phyloP scores from a whole-genome alignment of 208 protist genomes.

The Crithidia acanthocephali region DNA sequence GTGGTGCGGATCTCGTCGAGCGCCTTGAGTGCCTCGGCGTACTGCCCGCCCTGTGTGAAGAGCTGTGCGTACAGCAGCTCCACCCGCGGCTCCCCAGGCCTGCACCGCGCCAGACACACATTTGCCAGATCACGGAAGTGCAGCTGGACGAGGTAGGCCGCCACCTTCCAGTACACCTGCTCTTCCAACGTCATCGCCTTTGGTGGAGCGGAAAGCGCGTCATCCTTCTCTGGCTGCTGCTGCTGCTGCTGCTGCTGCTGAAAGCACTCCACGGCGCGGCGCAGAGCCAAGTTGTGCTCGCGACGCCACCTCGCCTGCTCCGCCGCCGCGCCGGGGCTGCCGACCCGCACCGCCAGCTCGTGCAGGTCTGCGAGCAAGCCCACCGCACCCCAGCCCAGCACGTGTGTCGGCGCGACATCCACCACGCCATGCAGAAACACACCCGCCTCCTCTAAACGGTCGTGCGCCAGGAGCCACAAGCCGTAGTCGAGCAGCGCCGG shows the following conservation, averaged over 20 bases:
- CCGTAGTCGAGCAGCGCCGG: constrained; percentile 79
- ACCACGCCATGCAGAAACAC: constrained; percentile 88
- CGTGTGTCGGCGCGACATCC: constrained; percentile 47
- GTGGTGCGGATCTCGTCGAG: constrained; percentile 38
- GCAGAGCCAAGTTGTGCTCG: constrained; percentile 61
- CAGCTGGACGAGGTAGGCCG: constrained; percentile 62
- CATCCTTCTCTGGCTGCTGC: background rate
- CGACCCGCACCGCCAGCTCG: constrained; percentile 48
- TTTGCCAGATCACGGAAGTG: constrained; percentile 79
- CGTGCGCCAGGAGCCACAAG: constrained; percentile 75
- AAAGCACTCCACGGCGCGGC: constrained; percentile 44
- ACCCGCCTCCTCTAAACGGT: constrained; percentile 81
- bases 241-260: background rate
- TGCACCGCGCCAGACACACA: constrained; percentile 69
- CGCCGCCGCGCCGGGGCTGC: constrained; percentile 40
- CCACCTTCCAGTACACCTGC: constrained; percentile 42
- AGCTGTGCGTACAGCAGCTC: constrained; percentile 81
- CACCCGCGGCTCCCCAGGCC: constrained; percentile 33
- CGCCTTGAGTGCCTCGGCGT: constrained; percentile 58
- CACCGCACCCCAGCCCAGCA: constrained; percentile 78
- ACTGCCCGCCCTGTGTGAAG: constrained; percentile 74
- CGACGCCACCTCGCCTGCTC: constrained; percentile 57
- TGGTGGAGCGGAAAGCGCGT: background rate
- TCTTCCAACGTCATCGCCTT: constrained; percentile 23
- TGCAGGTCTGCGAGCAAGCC: constrained; percentile 68